Evolutionary conservation across 331 rosid species (phyloP).

Genomic region (Erythrophleum ivorense): DNA sequence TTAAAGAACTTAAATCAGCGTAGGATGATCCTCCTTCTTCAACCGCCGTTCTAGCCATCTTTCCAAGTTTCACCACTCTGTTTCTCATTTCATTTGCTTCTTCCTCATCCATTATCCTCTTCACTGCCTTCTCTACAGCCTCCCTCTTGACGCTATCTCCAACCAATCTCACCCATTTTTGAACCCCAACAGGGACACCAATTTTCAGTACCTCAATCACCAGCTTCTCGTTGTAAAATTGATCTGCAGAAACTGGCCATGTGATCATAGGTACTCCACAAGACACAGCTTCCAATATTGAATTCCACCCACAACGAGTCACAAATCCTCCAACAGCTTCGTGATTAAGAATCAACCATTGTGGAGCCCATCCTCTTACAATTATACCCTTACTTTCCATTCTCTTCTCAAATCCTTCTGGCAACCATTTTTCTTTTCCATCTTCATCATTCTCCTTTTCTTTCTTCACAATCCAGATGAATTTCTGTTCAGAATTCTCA

Average conservation of each 20-base stretch:
- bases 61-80: too few relatives aligned
- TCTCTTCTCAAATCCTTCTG: conserved; percentile 56
- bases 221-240: conserved; percentile 68
- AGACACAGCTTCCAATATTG: conserved; percentile 49
- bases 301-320: conserved; percentile 48
- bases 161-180: conserved; percentile 40
- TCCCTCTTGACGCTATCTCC: conserved; percentile 52
- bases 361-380: conserved; percentile 58
- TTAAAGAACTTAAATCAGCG: too few relatives aligned
- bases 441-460: background rate
- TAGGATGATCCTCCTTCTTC: too few relatives aligned
- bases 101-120: conserved; percentile 49
- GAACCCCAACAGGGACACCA: conserved; percentile 63
- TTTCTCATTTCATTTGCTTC: conserved; percentile 45
- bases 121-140: conserved; percentile 52
- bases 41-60: too few relatives aligned
- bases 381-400: background rate
- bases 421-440: conserved; percentile 33
- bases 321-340: conserved; percentile 54
- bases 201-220: conserved; percentile 48
- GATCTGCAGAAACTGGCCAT: conserved; percentile 64
- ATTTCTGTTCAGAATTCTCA: conserved; percentile 44
- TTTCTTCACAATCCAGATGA: conserved; percentile 61
- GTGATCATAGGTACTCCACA: conserved; percentile 63
- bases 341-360: conserved; percentile 51